Base-by-base conservation (phyloP, 169 alveolate genomes). In the Besnoitia besnoiti region DNA sequence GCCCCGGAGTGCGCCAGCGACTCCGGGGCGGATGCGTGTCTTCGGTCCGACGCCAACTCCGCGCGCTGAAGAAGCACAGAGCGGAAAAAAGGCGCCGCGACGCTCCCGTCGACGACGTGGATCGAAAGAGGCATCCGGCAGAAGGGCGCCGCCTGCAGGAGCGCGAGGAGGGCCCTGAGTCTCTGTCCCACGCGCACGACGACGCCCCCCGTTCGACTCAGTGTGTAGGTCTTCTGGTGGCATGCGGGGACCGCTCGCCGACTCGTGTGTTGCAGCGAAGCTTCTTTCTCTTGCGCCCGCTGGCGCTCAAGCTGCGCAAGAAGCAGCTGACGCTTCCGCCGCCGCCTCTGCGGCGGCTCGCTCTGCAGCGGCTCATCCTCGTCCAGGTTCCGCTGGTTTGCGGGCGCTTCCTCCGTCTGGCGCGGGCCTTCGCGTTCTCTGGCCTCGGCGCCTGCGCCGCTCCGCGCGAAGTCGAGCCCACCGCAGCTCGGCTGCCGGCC, bases 41-140 rank as follows among this genome's bases (percentile, higher is more conserved):
- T 35, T 7, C 42, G 42, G 80, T 5, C 30, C 59, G 59, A 16
- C 59, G 16, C 33, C 3, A 55, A 55, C 30, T 55, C 67, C 21
- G 24, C 21, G 3, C 80, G 14, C 44, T 67, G 47, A 0, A 37
- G 80, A 1, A 67, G 44, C 14, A 67, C 46, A 8, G 47, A 3
- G 19, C 80, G 80, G 80, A 67, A 67, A 67, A 33, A 67, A 67
- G 80, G 80, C 42, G 80, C 44, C 44, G 80, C 80, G 44, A 35
- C 42, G 44, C 21, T 14, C 40, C 44, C 14, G n/a, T 67, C 80
- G 12, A 67, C n/a, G 39, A 67, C 80, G 80, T 67, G 80, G 80
- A 67, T 35, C 8, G 47, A 37, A 7, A 67, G 44, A 2, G 80
- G 80, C 80, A 67, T 67, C 30, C 42, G 80, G 47, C 80, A 30